These are phyloP conservation scores for Buxus sempervirens DNA, from an alignment of 164 flowering plant species.

Conservation along the genomic window DNA sequence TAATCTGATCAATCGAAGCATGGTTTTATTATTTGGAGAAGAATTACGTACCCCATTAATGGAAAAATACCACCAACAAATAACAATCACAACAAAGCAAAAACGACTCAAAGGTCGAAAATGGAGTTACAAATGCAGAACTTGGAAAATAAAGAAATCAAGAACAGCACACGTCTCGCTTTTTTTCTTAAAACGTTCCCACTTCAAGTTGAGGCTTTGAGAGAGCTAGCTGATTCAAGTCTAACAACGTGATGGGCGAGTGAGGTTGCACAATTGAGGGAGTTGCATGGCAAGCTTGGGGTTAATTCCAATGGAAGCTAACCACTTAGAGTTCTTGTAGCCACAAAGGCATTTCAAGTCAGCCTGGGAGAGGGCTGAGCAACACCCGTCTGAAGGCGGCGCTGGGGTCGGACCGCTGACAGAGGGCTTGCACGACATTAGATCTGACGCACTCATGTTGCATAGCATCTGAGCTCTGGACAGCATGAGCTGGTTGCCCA, in stretches of 20 bases:
- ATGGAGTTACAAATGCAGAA: too few species aligned
- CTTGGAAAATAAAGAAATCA: too few species aligned
- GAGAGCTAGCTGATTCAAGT: too few species aligned
- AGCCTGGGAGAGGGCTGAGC: conserved; percentile 41
- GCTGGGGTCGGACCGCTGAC: conserved; percentile 35
- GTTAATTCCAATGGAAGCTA: conserved; percentile 47
- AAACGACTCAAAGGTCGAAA: too few species aligned
- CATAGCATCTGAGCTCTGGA: conserved; percentile 25
- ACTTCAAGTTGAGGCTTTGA: too few species aligned
- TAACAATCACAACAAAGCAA: too few species aligned
- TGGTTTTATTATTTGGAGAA: too few species aligned
- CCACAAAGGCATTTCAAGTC: conserved; percentile 51
- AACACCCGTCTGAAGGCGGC: conserved; percentile 36
- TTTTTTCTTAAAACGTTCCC: too few species aligned
- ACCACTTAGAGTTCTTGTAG: conserved; percentile 35
- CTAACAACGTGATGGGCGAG: conserved; percentile 33
- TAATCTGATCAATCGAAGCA: too few species aligned
- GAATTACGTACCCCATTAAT: too few species aligned
- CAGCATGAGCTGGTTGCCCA: neutral
- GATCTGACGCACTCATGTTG: conserved; percentile 26
- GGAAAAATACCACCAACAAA: too few species aligned
- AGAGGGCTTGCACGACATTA: conserved; percentile 47
- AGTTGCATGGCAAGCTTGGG: conserved; percentile 51
- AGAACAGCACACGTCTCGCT: too few species aligned
- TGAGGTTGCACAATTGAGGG: conserved; percentile 53